Evolutionary conservation across 176 grass and related monocot species (phyloP).

Genomic region (Eleusine indica): DNA sequence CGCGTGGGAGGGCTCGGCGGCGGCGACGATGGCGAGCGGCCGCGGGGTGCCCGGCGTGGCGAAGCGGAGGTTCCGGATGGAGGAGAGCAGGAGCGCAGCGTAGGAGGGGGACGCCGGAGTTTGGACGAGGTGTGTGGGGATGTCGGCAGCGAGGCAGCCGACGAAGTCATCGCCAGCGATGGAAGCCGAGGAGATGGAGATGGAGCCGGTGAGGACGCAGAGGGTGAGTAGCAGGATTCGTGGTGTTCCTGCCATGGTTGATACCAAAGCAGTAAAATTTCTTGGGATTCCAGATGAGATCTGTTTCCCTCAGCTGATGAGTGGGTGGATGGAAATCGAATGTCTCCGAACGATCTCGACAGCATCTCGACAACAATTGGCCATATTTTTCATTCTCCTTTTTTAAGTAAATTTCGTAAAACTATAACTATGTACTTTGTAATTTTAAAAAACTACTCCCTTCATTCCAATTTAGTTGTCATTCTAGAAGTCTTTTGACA

Average conservation of each 20-base stretch:
- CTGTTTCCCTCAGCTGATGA: neutral
- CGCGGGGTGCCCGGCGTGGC: conserved; percentile 5
- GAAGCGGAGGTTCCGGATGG: conserved; percentile 35
- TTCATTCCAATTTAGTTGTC: too few relatives aligned
- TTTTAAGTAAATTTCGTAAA: too few relatives aligned
- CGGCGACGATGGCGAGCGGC: conserved; percentile 50
- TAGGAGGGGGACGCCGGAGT: conserved; percentile 38
- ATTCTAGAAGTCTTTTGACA: too few relatives aligned
- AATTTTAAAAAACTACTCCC: too few relatives aligned
- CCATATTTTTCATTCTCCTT: too few relatives aligned
- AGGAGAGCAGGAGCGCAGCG: conserved; percentile 15
- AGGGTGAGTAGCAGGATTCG: conserved; percentile 13
- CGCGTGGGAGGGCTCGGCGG: conserved; percentile 37
- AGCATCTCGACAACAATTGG: neutral
- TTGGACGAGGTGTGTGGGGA: conserved; percentile 30
- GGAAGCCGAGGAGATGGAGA: neutral
- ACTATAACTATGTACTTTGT: too few relatives aligned
- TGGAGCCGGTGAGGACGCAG: conserved; percentile 27
- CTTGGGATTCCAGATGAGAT: neutral
- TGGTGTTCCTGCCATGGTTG: neutral
- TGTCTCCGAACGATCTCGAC: neutral
- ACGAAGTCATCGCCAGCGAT: conserved; percentile 22
- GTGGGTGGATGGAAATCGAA: neutral
- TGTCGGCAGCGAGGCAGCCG: conserved; percentile 24
- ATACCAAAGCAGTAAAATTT: neutral